A percentile compares a stretch with the other conserved stretches of the same genome.
These are phyloP conservation scores for Pyrus pyrifolia DNA, from an alignment of 306 rosid species.

Conservation along the genomic window DNA sequence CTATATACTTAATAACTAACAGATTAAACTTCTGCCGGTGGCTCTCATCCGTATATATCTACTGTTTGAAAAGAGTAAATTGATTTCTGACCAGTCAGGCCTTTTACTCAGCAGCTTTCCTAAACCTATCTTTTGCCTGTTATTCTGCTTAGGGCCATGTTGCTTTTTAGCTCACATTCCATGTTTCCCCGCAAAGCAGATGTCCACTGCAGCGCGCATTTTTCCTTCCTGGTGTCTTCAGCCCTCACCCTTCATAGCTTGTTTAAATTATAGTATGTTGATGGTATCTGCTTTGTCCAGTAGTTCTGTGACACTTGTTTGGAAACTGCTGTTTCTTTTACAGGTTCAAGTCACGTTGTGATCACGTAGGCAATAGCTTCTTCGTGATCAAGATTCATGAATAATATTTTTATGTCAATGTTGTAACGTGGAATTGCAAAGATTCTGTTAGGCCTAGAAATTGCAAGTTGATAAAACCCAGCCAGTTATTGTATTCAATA, in stretches of 20 bases:
- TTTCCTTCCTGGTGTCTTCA: background rate
- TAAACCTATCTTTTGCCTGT: background rate
- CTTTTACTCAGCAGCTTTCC: background rate
- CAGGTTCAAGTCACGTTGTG: background rate
- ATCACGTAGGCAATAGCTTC: background rate
- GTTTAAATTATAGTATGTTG: background rate
- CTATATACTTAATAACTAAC: background rate
- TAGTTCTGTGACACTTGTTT: background rate
- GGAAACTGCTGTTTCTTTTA: background rate
- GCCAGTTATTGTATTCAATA: no score
- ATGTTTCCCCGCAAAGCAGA: background rate
- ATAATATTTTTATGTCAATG: background rate
- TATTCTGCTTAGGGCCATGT: background rate
- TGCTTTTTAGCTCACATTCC: background rate
- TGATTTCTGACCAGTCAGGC: background rate
- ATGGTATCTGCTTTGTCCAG: background rate
- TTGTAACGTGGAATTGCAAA: background rate
- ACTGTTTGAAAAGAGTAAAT: background rate
- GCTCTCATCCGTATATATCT: background rate
- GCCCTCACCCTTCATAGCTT: background rate
- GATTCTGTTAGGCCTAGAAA: no score
- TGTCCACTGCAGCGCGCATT: no score
- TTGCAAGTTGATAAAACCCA: no score
- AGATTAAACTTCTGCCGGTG: background rate
- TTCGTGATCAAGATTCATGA: background rate